Conservation (phyloP, 73 alveolate species). For the Tetrahymena borealis region DNA sequence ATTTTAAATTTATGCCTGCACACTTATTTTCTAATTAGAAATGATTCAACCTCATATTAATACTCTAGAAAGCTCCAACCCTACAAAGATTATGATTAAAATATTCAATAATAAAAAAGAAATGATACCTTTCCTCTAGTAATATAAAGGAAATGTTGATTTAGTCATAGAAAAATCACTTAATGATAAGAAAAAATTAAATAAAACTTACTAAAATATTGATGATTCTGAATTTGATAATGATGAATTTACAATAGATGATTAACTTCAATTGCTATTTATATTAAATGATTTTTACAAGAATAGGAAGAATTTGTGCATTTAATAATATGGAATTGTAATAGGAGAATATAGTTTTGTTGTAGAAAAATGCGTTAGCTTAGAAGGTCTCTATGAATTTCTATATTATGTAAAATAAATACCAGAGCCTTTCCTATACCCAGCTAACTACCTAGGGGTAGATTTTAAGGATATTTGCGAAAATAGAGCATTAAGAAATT, state of each 20-base stretch:
- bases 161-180: background rate
- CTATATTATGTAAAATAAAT: background rate
- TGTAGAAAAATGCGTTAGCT: background rate
- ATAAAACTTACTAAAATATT: background rate
- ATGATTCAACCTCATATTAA: too few species aligned
- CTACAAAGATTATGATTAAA: too few species aligned
- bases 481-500: background rate
- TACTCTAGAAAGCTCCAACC: too few species aligned
- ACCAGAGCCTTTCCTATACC: background rate
- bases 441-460: background rate
- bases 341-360: background rate
- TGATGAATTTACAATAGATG: background rate
- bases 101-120: too few species aligned
- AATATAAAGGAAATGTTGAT: too few species aligned
- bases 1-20: background rate
- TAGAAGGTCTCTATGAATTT: background rate
- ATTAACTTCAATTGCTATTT: background rate
- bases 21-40: background rate
- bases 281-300: background rate
- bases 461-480: background rate
- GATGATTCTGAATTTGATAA: background rate
- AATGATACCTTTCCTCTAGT: too few species aligned
- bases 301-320: background rate
- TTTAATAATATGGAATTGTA: background rate
- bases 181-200: background rate